Conservation (phyloP, 257 asterid genomes). For the Capsicum rhomboideum region DNA sequence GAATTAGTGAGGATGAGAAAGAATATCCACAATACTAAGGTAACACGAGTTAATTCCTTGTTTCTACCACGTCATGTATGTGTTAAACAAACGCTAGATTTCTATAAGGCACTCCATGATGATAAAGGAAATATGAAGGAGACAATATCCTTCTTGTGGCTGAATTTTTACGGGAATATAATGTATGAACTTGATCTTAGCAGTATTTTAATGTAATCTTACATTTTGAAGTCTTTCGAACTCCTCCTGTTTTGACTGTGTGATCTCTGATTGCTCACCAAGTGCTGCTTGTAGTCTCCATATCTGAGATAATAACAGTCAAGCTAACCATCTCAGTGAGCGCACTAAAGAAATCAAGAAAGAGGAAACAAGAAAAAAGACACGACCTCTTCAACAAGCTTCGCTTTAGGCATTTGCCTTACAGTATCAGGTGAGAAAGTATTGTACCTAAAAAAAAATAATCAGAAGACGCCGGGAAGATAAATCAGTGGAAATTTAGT, state of each 20-base stretch:
- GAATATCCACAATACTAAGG: background rate
- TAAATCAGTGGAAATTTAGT: background rate
- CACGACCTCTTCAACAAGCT: conserved; percentile 79
- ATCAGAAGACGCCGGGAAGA: background rate
- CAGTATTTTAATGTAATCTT: background rate
- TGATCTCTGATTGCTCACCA: conserved; percentile 62
- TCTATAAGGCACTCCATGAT: background rate
- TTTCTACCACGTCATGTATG: background rate
- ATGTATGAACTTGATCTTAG: background rate
- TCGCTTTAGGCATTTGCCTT: conserved; percentile 77
- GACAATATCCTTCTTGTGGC: background rate
- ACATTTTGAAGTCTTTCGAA: conserved; percentile 82
- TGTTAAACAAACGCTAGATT: background rate
- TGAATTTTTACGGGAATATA: background rate
- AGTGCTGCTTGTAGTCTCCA: conserved; percentile 80
- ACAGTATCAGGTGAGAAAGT: conserved; percentile 84
- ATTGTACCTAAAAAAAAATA: conserved; percentile 44
- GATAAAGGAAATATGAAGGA: background rate
- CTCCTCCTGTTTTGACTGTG: conserved; percentile 80
- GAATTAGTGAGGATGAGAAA: background rate
- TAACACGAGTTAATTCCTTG: background rate
- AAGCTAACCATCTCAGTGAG: background rate
- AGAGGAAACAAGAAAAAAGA: background rate
- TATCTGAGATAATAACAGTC: conserved; percentile 36
- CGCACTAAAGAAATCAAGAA: background rate